Conservation (phyloP, 768 basidiomycete genomes). For the Boletus sp. region DNA sequence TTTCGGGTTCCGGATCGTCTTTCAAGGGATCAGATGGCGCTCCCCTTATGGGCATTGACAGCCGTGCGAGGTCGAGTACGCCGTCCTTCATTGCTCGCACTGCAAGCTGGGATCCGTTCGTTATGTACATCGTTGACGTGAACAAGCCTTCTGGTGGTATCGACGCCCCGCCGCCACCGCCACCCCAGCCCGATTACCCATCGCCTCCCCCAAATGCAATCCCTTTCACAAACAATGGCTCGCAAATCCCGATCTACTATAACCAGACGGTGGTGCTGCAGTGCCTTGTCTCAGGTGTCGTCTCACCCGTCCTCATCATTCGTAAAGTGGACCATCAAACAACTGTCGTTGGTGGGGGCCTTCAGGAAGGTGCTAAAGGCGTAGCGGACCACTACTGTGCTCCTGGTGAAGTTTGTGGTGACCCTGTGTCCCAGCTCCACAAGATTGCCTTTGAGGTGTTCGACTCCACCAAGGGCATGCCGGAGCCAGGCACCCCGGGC, state of each 20-base stretch:
- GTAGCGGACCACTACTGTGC: conserved; percentile 80
- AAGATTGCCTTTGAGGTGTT: conserved; percentile 94
- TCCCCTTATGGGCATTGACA: conserved; percentile 77
- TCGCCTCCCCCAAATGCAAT: conserved; percentile 90
- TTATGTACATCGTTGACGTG: conserved; percentile 97
- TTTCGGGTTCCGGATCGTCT: conserved; percentile 88
- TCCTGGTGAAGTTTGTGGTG: conserved; percentile 85
- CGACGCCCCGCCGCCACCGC: conserved; percentile 74
- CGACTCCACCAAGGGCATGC: conserved; percentile 62
- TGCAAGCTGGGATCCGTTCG: conserved; percentile 91
- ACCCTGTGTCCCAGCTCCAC: conserved; percentile 93
- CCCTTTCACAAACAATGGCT: conserved; percentile 76
- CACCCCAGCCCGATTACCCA: conserved; percentile 86
- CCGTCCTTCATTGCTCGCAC: conserved; percentile 89
- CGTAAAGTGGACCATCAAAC: conserved; percentile 92
- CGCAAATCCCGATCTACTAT: conserved; percentile 90
- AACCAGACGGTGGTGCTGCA: conserved; percentile 95
- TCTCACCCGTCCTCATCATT: conserved; percentile 90
- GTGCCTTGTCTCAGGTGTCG: conserved; percentile 89
- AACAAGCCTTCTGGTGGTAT: conserved; percentile 76
- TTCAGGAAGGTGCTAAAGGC: conserved; percentile 82
- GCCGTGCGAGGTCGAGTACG: conserved; percentile 62
- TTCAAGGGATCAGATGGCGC: conserved; percentile 93
- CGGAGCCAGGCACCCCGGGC: conserved; percentile 77
- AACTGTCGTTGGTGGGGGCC: conserved; percentile 86